Conservation (phyloP, 225 moss, liverwort and hornwort genomes). For the Antitrichia curtipendula region DNA sequence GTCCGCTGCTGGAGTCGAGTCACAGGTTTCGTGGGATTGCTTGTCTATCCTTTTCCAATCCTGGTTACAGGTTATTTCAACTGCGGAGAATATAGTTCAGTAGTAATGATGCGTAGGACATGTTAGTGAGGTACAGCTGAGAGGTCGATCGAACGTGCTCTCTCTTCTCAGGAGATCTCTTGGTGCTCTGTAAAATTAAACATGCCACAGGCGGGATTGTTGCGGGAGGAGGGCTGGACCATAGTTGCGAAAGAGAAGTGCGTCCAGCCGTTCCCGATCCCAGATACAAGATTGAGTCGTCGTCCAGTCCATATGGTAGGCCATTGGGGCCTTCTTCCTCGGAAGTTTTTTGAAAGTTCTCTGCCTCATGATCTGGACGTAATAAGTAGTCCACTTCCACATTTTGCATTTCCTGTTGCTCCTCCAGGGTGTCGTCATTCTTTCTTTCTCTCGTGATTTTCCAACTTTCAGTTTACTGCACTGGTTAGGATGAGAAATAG, state of each 20-base stretch:
- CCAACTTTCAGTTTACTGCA: not conserved
- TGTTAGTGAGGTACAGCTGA: conserved; percentile 4
- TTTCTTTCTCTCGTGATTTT: not conserved
- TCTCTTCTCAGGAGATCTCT: conserved; percentile 11
- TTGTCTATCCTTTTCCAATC: not conserved
- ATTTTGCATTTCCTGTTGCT: not conserved
- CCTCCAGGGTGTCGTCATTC: not conserved
- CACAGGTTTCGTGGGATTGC: not conserved
- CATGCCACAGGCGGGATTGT: conserved; percentile 12
- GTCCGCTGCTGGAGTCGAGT: conserved; percentile 3
- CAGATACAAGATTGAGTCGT: conserved; percentile 15
- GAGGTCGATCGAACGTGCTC: conserved; percentile 13
- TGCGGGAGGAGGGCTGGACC: conserved; percentile 1
- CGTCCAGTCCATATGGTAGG: conserved; percentile 20
- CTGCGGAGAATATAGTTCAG: conserved; percentile 15
- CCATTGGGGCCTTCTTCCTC: conserved; percentile 30
- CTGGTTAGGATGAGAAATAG: not conserved
- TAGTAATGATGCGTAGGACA: conserved; percentile 6
- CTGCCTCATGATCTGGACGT: conserved; percentile 39
- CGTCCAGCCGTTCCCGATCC: not conserved
- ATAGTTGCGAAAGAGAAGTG: not conserved
- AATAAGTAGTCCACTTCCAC: conserved; percentile 19
- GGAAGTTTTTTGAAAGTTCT: conserved; percentile 41
- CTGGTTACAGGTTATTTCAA: conserved; percentile 18
- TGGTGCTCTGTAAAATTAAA: conserved; percentile 30